Evolutionary conservation across 805 yeast species (phyloP), one percentile per base, ranked within the genome.

Genomic region (Cyberlindnera mrakii): DNA sequence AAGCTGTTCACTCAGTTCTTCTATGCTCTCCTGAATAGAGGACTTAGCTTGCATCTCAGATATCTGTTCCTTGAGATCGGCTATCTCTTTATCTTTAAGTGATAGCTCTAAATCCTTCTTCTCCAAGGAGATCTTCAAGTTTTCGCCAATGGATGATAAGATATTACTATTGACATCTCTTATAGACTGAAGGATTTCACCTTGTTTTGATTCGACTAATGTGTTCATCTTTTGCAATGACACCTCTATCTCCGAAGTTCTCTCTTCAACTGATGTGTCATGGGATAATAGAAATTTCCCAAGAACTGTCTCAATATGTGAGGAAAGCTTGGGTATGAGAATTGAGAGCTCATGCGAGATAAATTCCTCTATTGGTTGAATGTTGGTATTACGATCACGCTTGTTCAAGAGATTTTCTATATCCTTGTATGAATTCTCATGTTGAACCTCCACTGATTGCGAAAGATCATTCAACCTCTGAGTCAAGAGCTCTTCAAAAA

Each of bases 1-100:
- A 37, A 55, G 58, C 15, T 52, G 31, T 9, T 40, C 46, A 1
- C 45, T 40, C 1, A 63, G 47, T 4, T 36, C 39, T 5, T 42
- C 14, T 1, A 63, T 40, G 7, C 51, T 47, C 4, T 33, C 27
- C 0, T 30, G n/a, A 1, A 45, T 13, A 6, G 35, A 36, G 1
- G 29, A 10, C 15, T 43, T 45, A n/a, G 35, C 6, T 6, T 14
- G 15, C 17, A 34, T 37, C 8, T 50, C 53, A n/a, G 33, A 45
- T 13, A 50, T 18, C 31, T 39, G 45, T 6, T 13, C 31, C 33
- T 42, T 54, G 40, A 49, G 44, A 15, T 39, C 42, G 8, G 33
- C 49, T 27, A 52, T 55, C 30, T 46, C 50, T 23, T 46, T 45
- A 33, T 51, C 53, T 30, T 49, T 56, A 29, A 36, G 19, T 23